Conservation (phyloP, 2,329 filamentous ascomycete genomes). For the Pseudopithomyces chartarum region DNA sequence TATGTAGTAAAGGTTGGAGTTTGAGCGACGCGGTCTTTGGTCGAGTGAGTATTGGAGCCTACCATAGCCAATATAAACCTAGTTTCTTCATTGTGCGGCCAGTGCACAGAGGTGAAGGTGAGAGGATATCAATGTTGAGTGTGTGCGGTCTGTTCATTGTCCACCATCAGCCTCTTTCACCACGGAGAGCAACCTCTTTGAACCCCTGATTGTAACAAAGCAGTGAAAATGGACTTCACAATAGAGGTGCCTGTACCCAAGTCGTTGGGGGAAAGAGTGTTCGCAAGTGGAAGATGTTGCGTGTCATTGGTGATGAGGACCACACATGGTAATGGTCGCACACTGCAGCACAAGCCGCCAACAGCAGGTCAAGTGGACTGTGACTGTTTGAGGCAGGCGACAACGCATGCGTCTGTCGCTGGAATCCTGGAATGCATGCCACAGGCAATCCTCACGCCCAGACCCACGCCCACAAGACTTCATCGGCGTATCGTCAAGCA, state of each 20-base stretch:
- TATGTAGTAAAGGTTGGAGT: neutral
- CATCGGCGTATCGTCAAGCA: too few relatives aligned
- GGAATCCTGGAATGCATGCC: neutral
- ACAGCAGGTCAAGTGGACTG: constrained; percentile 3
- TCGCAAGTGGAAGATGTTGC: neutral
- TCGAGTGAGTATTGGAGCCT: neutral
- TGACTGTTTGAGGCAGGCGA: neutral
- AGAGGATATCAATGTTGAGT: neutral
- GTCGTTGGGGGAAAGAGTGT: neutral
- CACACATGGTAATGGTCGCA: constrained; percentile 5
- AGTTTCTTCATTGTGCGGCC: neutral
- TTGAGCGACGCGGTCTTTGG: neutral
- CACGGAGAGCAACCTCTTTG: neutral
- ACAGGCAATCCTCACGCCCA: neutral
- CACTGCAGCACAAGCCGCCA: neutral
- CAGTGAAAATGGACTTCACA: neutral
- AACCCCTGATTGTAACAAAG: neutral
- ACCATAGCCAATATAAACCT: neutral
- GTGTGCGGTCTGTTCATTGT: neutral
- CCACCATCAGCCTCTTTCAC: neutral
- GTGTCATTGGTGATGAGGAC: neutral
- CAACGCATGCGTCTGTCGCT: neutral
- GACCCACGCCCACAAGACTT: too few relatives aligned
- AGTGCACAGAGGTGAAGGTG: neutral
- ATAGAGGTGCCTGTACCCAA: neutral